phyloP scores from a whole-genome alignment of 169 alveolate species.

The Cryptosporidium xiaoi region DNA sequence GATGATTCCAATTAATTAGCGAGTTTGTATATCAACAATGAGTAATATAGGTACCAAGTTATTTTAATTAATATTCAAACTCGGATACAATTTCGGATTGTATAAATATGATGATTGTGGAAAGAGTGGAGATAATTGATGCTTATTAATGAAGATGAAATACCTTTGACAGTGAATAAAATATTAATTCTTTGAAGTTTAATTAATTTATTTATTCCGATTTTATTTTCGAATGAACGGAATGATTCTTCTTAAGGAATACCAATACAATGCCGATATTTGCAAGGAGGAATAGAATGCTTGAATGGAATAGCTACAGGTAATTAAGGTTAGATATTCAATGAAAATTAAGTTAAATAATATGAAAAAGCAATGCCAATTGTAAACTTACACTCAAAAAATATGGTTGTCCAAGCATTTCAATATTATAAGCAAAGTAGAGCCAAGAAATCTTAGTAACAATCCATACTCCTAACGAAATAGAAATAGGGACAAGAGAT shows the following conservation, averaged over 20 bases:
- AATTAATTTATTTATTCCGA: slow-evolving; percentile 17
- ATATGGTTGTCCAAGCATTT: slow-evolving; percentile 74
- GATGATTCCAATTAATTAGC: slow-evolving; percentile 23
- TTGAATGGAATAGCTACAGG: slow-evolving; percentile 78
- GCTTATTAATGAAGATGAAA: too few relatives aligned
- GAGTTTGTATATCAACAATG: slow-evolving; percentile 74
- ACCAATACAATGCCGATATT: slow-evolving; percentile 74
- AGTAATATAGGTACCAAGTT: slow-evolving; percentile 21
- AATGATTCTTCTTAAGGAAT: slow-evolving; percentile 29
- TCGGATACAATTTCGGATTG: too few relatives aligned
- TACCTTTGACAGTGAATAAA: too few relatives aligned
- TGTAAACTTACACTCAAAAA: slow-evolving; percentile 76
- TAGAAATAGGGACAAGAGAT: slow-evolving; percentile 42
- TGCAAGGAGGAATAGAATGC: slow-evolving; percentile 76
- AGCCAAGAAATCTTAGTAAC: slow-evolving; percentile 79
- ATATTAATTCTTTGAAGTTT: too few relatives aligned
- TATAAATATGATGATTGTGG: too few relatives aligned
- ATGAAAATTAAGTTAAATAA: neutral
- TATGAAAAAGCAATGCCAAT: neutral
- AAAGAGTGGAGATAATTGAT: too few relatives aligned
- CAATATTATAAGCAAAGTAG: slow-evolving; percentile 79
- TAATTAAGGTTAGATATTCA: slow-evolving; percentile 1
- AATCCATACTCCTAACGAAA: slow-evolving; percentile 77
- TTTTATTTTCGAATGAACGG: slow-evolving; percentile 18
- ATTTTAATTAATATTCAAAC: too few relatives aligned